These are phyloP conservation scores for Litchi chinensis DNA, from an alignment of 345 rosid genomes.

Conservation along the genomic window DNA sequence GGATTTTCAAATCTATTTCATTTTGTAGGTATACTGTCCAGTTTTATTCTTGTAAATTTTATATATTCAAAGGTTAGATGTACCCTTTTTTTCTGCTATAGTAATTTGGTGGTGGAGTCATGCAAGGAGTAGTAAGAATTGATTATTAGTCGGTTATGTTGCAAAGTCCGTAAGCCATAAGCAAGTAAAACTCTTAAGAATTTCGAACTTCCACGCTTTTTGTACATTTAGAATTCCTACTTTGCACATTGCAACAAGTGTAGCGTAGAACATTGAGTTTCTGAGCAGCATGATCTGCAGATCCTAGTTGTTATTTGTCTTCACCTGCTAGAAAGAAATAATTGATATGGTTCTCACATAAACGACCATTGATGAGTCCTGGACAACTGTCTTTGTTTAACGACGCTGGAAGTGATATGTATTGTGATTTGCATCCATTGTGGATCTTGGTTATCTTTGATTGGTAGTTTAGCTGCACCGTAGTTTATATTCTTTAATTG, in stretches of 20 bases:
- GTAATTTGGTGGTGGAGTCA: background rate
- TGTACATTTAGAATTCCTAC: background rate
- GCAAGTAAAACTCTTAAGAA: background rate
- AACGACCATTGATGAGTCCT: background rate
- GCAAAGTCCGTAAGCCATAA: background rate
- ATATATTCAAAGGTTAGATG: background rate
- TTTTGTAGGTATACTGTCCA: no score
- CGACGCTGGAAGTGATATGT: background rate
- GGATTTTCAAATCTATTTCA: no score
- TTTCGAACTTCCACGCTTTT: background rate
- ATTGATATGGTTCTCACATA: background rate
- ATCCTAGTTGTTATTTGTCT: background rate
- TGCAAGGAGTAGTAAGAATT: background rate
- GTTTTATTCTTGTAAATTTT: no score
- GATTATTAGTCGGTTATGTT: background rate
- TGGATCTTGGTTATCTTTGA: background rate
- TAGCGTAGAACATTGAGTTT: background rate
- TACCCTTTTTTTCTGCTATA: background rate
- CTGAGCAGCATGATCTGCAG: background rate
- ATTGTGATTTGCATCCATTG: background rate
- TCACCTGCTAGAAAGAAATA: background rate
- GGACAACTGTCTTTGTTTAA: background rate
- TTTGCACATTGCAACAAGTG: background rate
- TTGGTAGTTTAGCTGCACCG: conserved; percentile 7
- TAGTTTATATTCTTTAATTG: conserved; percentile 10